Evolutionary conservation across 805 yeast species (phyloP), one percentile per base, ranked within the genome.

Genomic region (Sugiyamaella valdiviana): DNA sequence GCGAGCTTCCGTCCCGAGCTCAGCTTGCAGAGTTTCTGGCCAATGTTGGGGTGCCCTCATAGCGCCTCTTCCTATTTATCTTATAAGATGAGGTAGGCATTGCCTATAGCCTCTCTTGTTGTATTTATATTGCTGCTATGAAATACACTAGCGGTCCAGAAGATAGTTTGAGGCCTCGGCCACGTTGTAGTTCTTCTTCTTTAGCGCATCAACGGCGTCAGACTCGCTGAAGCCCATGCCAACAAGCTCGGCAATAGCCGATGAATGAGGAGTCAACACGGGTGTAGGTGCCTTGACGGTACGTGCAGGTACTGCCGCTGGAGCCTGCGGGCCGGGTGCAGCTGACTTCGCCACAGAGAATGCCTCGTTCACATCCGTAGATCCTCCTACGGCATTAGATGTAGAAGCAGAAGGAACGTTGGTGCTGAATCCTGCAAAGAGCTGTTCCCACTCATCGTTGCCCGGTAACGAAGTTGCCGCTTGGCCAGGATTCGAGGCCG

Each of bases 371-470:
- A 56, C 37, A 19, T 59, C 53, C 6, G 56, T 10, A 12, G 32
- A 26, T 12, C 32, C 32, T 26, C 32, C 51, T 6, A 24, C 42
- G 20, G 50, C 26, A n/a, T 48, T 51, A 14, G 49, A 44, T 21
- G 44, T 20, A 16, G 42, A 10, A 15, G 48, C n/a, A 16, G 49
- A 36, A 12, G 55, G 23, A 22, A 24, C 59, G 54, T 46, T 35
- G 64, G 67, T 55, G 15, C 91, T 90, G 63, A 86, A 85, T 0
- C 95, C 95, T 2, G 95, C 91, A 69, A 89, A 89, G 21, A 89
- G 75, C 67, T 87, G 90, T 60, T 89, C 96, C 97, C 97, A 89
- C 64, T 89, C 97, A 59, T 87, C 95, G 46, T 73, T 76, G 24
- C 51, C 10, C 21, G 52, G 23, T 42, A 51, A 53, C 14, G 58